Percentiles rank a stretch among this genome's conserved stretches.
Evolutionary conservation across 164 flowering plant species (phyloP).

Genomic region (Taxillus chinensis): DNA sequence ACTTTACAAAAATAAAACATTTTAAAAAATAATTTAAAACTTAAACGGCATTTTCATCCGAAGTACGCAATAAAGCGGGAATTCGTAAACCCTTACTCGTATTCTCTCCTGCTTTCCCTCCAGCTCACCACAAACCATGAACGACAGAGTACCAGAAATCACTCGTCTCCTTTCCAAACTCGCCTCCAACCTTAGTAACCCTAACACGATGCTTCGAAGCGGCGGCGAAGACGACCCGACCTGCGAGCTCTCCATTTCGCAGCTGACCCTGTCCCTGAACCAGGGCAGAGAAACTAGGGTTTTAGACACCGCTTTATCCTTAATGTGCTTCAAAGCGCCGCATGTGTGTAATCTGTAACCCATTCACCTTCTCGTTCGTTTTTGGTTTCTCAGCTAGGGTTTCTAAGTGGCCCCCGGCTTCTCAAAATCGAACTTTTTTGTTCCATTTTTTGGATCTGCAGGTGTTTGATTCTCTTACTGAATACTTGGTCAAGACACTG

Average conservation of each 20-base stretch:
- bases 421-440: not conserved
- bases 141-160: constrained; percentile 20
- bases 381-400: not conserved
- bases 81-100: no score
- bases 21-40: no score
- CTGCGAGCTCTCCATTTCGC: constrained; percentile 24
- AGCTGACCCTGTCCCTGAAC: constrained; percentile 44
- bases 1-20: no score
- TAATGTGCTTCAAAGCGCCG: constrained; percentile 59
- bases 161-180: constrained; percentile 36
- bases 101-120: not conserved
- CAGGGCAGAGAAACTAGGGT: constrained; percentile 29
- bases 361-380: not conserved
- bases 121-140: constrained; percentile 8
- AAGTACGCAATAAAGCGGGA: no score
- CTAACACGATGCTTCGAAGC: constrained; percentile 1
- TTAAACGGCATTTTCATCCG: no score
- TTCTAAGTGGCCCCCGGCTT: not conserved
- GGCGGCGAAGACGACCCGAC: constrained; percentile 11
- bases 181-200: constrained; percentile 30
- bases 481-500: constrained; percentile 33
- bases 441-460: constrained; percentile 9
- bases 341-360: constrained; percentile 21
- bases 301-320: constrained; percentile 63
- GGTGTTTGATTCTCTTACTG: constrained; percentile 36